A percentile compares a stretch with the other conserved stretches of the same genome.
These are phyloP conservation scores for Nymphaea thermarum DNA, from an alignment of 164 flowering plant genomes.

Conservation along the genomic window DNA sequence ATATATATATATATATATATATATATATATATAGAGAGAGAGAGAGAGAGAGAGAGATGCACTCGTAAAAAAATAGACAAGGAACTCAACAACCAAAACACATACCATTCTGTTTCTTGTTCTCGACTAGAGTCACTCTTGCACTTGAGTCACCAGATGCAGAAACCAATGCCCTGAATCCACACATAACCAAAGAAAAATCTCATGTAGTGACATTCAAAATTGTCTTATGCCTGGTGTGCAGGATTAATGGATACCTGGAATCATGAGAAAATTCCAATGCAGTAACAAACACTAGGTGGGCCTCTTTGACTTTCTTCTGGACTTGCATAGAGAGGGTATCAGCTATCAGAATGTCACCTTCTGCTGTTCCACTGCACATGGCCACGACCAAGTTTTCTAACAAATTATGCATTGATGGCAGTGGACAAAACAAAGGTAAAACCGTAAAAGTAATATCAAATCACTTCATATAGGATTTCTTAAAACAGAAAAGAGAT, in stretches of 20 bases:
- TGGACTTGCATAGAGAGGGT: conserved; percentile 38
- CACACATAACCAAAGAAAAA: conserved; percentile 2
- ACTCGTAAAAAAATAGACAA: neutral
- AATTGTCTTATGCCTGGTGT: neutral
- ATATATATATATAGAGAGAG: too few species aligned
- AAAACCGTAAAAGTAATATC: too few species aligned
- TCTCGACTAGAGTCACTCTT: conserved; percentile 54
- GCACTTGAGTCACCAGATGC: conserved; percentile 74
- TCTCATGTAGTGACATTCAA: neutral
- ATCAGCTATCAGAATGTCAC: conserved; percentile 46
- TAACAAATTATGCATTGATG: neutral
- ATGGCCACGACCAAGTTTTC: neutral
- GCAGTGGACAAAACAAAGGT: too few species aligned
- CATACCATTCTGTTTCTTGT: conserved; percentile 34
- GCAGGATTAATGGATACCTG: conserved; percentile 25
- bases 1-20: too few species aligned
- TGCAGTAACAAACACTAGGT: conserved; percentile 67
- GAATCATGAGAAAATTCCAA: conserved; percentile 66
- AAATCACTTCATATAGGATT: too few species aligned
- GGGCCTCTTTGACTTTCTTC: conserved; percentile 48
- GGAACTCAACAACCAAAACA: conserved; percentile 2
- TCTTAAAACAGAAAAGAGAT: too few species aligned
- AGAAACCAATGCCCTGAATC: conserved; percentile 61
- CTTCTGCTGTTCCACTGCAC: conserved; percentile 73
- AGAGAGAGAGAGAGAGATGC: neutral